These are phyloP conservation scores for Candida schatavii DNA, from an alignment of 805 yeast genomes.

Conservation along the genomic window DNA sequence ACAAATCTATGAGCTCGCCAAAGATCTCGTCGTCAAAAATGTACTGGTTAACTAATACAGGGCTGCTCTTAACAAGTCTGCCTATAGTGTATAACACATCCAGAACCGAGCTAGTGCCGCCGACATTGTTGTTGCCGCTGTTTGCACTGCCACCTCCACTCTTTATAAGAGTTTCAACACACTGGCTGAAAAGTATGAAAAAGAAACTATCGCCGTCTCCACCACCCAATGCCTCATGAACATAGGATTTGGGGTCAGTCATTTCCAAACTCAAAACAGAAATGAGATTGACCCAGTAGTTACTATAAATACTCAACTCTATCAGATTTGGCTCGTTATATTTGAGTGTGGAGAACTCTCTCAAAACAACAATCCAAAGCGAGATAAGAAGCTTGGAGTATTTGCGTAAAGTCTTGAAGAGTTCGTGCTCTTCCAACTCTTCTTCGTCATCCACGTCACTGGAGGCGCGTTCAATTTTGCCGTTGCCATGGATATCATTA, in stretches of 20 bases:
- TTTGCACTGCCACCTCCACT: constrained; percentile 11
- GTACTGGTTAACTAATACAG: constrained; percentile 23
- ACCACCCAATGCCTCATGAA: constrained; percentile 13
- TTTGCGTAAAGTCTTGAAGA: constrained; percentile 50
- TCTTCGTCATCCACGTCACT: constrained; percentile 18
- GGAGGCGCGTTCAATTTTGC: constrained; percentile 18
- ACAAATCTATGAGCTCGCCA: constrained; percentile 69
- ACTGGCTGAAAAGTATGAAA: constrained; percentile 78
- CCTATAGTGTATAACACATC: constrained; percentile 46
- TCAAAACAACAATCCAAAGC: constrained; percentile 72
- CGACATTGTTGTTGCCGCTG: too few species aligned
- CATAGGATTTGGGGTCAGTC: constrained; percentile 21
- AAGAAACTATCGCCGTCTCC: constrained; percentile 60
- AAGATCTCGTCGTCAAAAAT: constrained; percentile 67
- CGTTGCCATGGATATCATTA: constrained; percentile 15
- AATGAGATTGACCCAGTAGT: constrained; percentile 74
- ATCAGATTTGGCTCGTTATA: constrained; percentile 44
- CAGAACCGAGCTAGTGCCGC: constrained; percentile 25
- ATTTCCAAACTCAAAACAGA: constrained; percentile 70
- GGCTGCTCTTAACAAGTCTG: constrained; percentile 49
- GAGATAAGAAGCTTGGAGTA: constrained; percentile 64
- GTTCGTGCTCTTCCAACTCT: constrained; percentile 35
- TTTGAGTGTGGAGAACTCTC: constrained; percentile 69
- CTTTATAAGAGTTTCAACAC: constrained; percentile 67
- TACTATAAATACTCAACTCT: constrained; percentile 48